Conservation (phyloP, 2,329 filamentous ascomycete genomes). For the Pestalotiopsis sp. region DNA sequence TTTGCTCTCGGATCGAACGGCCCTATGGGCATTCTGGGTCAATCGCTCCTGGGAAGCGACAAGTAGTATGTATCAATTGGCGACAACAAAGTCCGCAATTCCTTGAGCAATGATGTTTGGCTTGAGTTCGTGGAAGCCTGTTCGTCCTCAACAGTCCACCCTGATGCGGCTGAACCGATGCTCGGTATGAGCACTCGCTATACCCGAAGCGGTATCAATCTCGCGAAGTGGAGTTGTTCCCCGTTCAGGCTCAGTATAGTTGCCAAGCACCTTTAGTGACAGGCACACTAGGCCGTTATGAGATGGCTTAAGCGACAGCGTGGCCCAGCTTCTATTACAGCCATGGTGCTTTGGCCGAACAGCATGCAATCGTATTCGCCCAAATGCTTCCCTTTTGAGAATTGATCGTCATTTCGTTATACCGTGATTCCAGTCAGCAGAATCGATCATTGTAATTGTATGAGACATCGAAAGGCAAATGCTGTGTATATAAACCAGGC, state of each 20-base stretch:
- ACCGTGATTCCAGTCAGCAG: too few species aligned
- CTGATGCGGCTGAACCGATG: not conserved
- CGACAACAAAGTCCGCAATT: not conserved
- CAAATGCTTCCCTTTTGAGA: not conserved
- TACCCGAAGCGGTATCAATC: slow-evolving; percentile 13
- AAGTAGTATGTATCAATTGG: too few species aligned
- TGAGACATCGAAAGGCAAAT: too few species aligned
- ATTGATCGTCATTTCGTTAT: not conserved
- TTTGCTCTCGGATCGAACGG: slow-evolving; percentile 14
- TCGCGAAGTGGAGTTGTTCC: not conserved
- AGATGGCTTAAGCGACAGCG: too few species aligned
- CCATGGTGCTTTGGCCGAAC: not conserved
- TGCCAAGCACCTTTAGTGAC: not conserved
- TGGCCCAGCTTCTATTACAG: not conserved
- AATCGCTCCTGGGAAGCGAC: not conserved
- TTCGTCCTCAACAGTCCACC: not conserved
- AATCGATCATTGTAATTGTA: too few species aligned
- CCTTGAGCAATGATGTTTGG: not conserved
- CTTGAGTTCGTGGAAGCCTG: not conserved
- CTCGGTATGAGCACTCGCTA: not conserved
- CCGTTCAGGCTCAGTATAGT: not conserved
- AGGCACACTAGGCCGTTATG: too few species aligned
- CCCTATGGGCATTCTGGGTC: slow-evolving; percentile 9
- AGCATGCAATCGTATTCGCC: slow-evolving; percentile 6
- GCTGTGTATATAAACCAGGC: too few species aligned